A percentile compares a stretch with the other conserved stretches of the same genome.
Conservation (phyloP, 192 early-diverging fungal genomes). For the Entomortierella beljakovae region DNA sequence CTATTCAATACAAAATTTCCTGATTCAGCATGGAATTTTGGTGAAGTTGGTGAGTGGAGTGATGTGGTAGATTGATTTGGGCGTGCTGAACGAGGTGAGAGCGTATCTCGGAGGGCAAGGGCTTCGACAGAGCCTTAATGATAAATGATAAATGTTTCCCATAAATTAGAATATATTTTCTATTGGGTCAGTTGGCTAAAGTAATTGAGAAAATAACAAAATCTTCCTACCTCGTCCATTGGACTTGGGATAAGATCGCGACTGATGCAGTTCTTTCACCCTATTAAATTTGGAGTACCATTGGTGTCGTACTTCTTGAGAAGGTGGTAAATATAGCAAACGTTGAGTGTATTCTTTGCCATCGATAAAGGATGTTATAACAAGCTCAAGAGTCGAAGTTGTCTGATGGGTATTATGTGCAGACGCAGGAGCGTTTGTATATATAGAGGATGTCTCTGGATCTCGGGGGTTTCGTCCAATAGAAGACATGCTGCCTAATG, state of each 20-base stretch:
- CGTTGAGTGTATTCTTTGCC: conserved; percentile 36
- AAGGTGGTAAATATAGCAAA: conserved; percentile 35
- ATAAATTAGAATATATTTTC: background rate
- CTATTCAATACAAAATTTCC: conserved; percentile 16
- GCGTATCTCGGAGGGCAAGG: conserved; percentile 13
- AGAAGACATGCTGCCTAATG: background rate
- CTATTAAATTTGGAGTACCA: conserved; percentile 47
- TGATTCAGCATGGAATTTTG: conserved; percentile 4
- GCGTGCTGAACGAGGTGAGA: conserved; percentile 7
- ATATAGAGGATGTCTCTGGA: conserved; percentile 32
- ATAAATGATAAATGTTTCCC: background rate
- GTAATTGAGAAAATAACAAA: background rate
- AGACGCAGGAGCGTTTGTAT: conserved; percentile 13
- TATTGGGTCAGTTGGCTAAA: too few species aligned
- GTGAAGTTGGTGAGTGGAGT: conserved; percentile 30
- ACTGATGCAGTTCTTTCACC: conserved; percentile 20
- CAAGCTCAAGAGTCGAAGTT: conserved; percentile 37
- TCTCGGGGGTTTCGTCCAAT: conserved; percentile 9
- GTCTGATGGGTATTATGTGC: conserved; percentile 14
- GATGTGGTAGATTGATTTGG: conserved; percentile 24
- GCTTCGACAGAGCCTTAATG: conserved; percentile 28
- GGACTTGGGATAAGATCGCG: conserved; percentile 8
- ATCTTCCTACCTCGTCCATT: conserved; percentile 26
- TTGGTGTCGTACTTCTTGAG: conserved; percentile 41
- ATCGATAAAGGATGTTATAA: conserved; percentile 31